Percentiles rank a stretch among this genome's conserved stretches.
phyloP scores from a whole-genome alignment of 192 early-diverging fungal species.

The Pecoramyces ruminantium region DNA sequence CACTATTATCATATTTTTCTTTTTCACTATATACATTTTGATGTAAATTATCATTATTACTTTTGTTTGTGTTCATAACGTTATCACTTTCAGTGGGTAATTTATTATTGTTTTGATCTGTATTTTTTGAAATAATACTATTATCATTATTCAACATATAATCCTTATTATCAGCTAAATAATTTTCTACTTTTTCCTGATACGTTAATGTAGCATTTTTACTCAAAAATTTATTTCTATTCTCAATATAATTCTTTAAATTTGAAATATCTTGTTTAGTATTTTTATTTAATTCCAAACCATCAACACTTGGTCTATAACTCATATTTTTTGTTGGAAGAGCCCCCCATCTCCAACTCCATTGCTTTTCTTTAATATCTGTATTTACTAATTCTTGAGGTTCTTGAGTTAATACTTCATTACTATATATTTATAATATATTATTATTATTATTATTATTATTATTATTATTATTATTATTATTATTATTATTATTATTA shows the following conservation, averaged over 20 bases:
- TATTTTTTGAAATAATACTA: not conserved
- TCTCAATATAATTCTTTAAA: not conserved
- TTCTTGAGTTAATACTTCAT: not conserved
- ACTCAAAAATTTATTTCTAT: not conserved
- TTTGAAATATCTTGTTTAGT: not conserved
- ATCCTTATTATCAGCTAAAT: not conserved
- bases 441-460: too few relatives aligned
- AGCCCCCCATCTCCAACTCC: constrained; percentile 2
- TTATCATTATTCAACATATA: not conserved
- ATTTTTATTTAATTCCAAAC: not conserved
- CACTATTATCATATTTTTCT: not conserved
- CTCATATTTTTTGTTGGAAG: not conserved
- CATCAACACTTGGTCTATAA: not conserved
- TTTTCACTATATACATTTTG: not conserved
- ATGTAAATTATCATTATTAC: not conserved
- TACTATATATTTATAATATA: not conserved
- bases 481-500: too few relatives aligned
- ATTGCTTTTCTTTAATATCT: not conserved
- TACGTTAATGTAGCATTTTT: not conserved
- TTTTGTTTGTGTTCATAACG: not conserved
- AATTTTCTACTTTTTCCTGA: not conserved
- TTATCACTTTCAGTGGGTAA: not conserved
- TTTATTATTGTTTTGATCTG: not conserved
- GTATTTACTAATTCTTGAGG: not conserved
- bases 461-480: too few relatives aligned